Evolutionary conservation across 2,329 filamentous ascomycete genomes (phyloP).

Genomic region (Fusarium armeniacum): DNA sequence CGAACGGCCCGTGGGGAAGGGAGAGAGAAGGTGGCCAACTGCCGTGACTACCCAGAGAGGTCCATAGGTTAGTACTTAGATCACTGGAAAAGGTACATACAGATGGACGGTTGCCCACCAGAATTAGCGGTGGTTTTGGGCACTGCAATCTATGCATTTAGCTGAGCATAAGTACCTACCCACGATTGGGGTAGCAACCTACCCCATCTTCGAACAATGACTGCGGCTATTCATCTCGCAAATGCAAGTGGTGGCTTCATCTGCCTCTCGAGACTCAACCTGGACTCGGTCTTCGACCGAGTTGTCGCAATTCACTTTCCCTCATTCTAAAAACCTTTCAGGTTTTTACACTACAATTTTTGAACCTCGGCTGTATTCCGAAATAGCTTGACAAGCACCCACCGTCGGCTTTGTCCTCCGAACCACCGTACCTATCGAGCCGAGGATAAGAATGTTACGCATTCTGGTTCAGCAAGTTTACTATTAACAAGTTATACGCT

Average conservation of each 20-base stretch:
- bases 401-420: conserved; percentile 20
- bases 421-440: background rate
- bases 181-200: background rate
- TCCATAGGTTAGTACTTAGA: background rate
- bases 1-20: conserved; percentile 22
- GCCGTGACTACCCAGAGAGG: conserved; percentile 17
- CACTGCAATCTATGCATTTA: background rate
- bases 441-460: background rate
- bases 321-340: background rate
- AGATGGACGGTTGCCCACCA: background rate
- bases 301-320: conserved; percentile 2
- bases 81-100: conserved; percentile 9
- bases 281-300: conserved; percentile 38
- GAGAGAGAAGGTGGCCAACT: conserved; percentile 15
- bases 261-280: background rate
- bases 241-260: background rate
- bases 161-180: conserved; percentile 6
- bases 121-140: background rate
- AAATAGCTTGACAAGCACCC: background rate
- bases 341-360: background rate
- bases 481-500: background rate
- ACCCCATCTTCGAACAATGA: background rate
- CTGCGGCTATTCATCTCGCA: background rate
- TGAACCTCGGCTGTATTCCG: conserved; percentile 31
- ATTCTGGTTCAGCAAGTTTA: background rate